phyloP scores from a whole-genome alignment of 2,329 filamentous ascomycete species.

The Diaporthe vaccinii region DNA sequence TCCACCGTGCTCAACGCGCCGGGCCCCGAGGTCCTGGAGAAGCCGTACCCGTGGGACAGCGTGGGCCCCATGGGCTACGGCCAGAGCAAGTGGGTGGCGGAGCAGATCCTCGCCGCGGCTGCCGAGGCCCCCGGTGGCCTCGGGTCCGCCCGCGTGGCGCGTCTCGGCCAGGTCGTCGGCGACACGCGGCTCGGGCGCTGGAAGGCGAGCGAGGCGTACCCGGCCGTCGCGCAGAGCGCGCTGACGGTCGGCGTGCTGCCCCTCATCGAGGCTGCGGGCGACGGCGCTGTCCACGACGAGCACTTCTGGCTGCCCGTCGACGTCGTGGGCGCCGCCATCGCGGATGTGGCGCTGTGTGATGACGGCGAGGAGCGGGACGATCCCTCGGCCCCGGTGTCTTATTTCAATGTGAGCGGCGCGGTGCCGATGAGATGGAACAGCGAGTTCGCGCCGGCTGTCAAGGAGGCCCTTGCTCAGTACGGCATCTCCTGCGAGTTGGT shows the following conservation, averaged over 20 bases:
- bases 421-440: conserved; percentile 17
- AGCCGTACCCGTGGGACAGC: conserved; percentile 46
- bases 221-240: conserved; percentile 20
- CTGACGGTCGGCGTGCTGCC: conserved; percentile 27
- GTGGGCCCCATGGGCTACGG: conserved; percentile 49
- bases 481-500: conserved; percentile 2
- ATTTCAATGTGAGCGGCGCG: conserved; percentile 19
- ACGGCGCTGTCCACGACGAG: background rate
- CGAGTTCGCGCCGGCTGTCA: conserved; percentile 13
- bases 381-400: background rate
- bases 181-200: conserved; percentile 38
- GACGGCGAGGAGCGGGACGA: background rate
- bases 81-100: conserved; percentile 55
- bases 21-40: conserved; percentile 41
- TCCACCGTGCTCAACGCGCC: background rate
- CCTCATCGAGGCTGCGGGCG: conserved; percentile 12
- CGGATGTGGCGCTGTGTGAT: conserved; percentile 7
- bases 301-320: conserved; percentile 29
- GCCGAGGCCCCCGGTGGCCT: conserved; percentile 45
- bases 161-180: conserved; percentile 53
- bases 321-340: background rate
- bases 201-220: conserved; percentile 32
- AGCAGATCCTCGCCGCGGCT: conserved; percentile 49
- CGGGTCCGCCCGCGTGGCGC: conserved; percentile 48
- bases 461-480: background rate